These are phyloP conservation scores for Pseudoneurospora amorphoporcata DNA, from an alignment of 495 filamentous ascomycete genomes.

Conservation along the genomic window DNA sequence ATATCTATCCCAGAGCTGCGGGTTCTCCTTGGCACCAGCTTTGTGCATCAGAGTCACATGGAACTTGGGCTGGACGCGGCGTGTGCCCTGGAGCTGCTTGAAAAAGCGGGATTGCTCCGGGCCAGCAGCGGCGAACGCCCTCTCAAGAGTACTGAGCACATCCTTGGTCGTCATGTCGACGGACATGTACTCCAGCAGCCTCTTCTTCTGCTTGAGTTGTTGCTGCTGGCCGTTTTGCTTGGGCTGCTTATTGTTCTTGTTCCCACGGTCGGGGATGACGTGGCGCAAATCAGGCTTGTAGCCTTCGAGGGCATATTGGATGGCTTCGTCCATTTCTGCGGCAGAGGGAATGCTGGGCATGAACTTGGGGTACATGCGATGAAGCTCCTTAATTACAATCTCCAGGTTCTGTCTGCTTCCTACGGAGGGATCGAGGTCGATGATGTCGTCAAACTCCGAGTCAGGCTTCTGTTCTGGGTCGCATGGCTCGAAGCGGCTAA, in stretches of 20 bases:
- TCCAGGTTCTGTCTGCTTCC: conserved; percentile 82
- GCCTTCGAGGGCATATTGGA: conserved; percentile 61
- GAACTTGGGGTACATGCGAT: conserved; percentile 62
- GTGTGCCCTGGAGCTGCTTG: conserved; percentile 56
- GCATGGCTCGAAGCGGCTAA: conserved; percentile 70
- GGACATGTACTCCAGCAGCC: conserved; percentile 69
- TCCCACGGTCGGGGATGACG: conserved; percentile 45
- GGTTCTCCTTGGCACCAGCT: conserved; percentile 43
- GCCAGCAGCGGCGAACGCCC: conserved; percentile 47
- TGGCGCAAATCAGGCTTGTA: conserved; percentile 70
- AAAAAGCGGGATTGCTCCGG: conserved; percentile 53
- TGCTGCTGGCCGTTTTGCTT: conserved; percentile 24
- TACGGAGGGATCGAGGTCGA: conserved; percentile 68
- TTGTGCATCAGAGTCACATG: conserved; percentile 92
- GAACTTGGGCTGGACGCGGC: conserved; percentile 74
- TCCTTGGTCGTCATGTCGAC: conserved; percentile 51
- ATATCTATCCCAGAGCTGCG: conserved; percentile 65
- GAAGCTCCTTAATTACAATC: conserved; percentile 58
- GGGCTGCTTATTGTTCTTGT: conserved; percentile 30
- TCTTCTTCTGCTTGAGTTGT: conserved; percentile 33
- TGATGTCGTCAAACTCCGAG: conserved; percentile 64
- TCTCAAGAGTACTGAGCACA: conserved; percentile 52
- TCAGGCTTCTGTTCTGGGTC: conserved; percentile 58
- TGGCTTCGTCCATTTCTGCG: conserved; percentile 72
- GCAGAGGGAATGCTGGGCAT: conserved; percentile 58